Percentiles rank a stretch among this genome's conserved stretches.
phyloP scores from a whole-genome alignment of 2,329 filamentous ascomycete species.

The Xylaria sp. region DNA sequence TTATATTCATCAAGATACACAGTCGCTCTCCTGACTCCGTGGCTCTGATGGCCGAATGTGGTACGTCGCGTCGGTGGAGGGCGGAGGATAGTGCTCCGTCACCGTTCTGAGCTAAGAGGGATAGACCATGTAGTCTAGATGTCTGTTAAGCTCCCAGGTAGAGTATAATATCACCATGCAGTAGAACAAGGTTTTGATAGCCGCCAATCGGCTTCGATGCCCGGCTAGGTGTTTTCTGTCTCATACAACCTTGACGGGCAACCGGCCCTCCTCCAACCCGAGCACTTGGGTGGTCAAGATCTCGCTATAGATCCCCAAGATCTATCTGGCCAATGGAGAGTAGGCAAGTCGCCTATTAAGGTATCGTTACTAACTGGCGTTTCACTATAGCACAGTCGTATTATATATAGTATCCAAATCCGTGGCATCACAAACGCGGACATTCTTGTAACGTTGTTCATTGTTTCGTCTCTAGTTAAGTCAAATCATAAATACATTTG shows the following conservation, averaged over 20 bases:
- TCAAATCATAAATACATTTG: too few species aligned
- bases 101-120: conserved; percentile 7
- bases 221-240: not conserved
- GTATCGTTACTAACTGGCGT: not conserved
- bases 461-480: too few species aligned
- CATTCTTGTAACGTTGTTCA: too few species aligned
- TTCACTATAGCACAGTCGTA: not conserved
- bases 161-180: not conserved
- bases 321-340: conserved; percentile 15
- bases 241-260: not conserved
- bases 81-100: conserved; percentile 22
- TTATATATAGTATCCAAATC: too few species aligned
- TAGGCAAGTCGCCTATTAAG: conserved; percentile 1
- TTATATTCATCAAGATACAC: not conserved
- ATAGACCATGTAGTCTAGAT: not conserved
- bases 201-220: not conserved
- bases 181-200: not conserved
- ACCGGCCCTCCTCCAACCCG: not conserved
- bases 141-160: not conserved
- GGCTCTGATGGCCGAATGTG: not conserved
- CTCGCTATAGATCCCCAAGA: not conserved
- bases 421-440: too few species aligned
- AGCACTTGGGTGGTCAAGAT: not conserved
- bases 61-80: not conserved
- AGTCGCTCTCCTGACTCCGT: not conserved